Evolutionary conservation across 75 land plant species (phyloP), one percentile per base, ranked within the genome.

Genomic region (Pinus tabuliformis): DNA sequence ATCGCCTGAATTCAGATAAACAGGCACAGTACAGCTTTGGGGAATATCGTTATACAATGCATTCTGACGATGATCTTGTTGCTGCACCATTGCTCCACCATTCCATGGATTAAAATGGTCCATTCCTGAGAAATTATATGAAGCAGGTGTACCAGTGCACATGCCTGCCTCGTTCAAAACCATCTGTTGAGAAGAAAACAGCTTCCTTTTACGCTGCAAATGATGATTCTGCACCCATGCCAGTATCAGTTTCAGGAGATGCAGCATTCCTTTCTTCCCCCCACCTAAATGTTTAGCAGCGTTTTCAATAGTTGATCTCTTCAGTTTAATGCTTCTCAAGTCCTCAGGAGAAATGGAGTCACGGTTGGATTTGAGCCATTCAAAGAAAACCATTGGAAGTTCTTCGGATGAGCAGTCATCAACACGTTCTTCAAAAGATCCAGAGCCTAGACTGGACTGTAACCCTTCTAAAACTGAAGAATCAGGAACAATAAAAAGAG

Each of bases 181-280:
- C 45, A 60, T 66, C 30, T 30, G 56, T 4, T 28, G 59, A 36
- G 42, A 14, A 56, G 68, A 56, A 8, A 49, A 62, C 39, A 78
- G 57, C 54, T 82, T 62, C 60, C 81, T 57, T 65, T 78, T 78
- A 56, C 77, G 78, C 70, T 89, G 91, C 14, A 91, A 81, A 8
- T 86, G 90, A 75, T 84, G 33, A 33, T 86, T 79, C 58, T 92
- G 88, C 42, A 92, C 94, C 96, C 96, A 93, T 3, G 82, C 71
- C 1, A 91, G 88, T 5, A 93, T 83, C 15, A 93, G 86, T 66
- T 91, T 91, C 76, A 91, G 76, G 72, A 93, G 79, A 76, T 83
- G n/a, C n/a, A n/a, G n/a, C n/a, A n/a, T n/a, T n/a, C n/a, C n/a
- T n/a, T n/a, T n/a, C n/a, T n/a, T n/a, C n/a, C n/a, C n/a, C n/a